Evolutionary conservation across 129 eudicot genomes (phyloP), one percentile per base, ranked within the genome.

Genomic region (sunflower (Helianthus annuus)): DNA sequence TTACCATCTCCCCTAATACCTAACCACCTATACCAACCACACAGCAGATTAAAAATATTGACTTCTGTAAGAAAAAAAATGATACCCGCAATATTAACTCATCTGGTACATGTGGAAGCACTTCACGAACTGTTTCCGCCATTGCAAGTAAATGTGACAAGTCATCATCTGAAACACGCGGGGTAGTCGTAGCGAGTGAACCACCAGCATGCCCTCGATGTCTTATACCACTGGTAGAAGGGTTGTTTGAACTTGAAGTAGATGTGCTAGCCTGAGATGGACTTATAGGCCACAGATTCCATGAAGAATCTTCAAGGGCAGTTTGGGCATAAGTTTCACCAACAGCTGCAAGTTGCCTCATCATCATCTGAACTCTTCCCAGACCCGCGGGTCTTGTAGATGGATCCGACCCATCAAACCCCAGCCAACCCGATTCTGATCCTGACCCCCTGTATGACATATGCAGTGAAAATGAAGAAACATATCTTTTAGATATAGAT

Each of bases 91-190:
- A 90, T 74, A 93, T 93, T 76, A 93, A 17, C 58, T 93, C 96
- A 75, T 93, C 98, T 9, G 96, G 98, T 6, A 93, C 71, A 74
- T 93, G 98, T 49, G 98, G 98, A 53, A 93, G 90, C 78, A 93
- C 98, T 80, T 93, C 98, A 48, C 96, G 77, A 57, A 93, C 98
- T 14, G 98, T 90, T 81, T 93, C 98, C 11, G 92, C 97, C 98
- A 93, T 93, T 67, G 93, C 86, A 49, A 89, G 91, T 73, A 93
- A 73, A 66, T 79, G 85, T 54, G 96, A 82, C 65, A 93, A 55
- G 83, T 76, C 82, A 65, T 76, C 90, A 78, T 82, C 87, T 8
- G 79, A 74, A 66, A 81, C 80, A 75, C 70, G 86, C 17, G 96
- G 77, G 36, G 88, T 3, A 14, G 91, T 73, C 68, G 97, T 79